Percentiles rank a stretch among this genome's conserved stretches.
Evolutionary conservation across 805 yeast genomes (phyloP).

Genomic region (Hagleromyces aurorensis): DNA sequence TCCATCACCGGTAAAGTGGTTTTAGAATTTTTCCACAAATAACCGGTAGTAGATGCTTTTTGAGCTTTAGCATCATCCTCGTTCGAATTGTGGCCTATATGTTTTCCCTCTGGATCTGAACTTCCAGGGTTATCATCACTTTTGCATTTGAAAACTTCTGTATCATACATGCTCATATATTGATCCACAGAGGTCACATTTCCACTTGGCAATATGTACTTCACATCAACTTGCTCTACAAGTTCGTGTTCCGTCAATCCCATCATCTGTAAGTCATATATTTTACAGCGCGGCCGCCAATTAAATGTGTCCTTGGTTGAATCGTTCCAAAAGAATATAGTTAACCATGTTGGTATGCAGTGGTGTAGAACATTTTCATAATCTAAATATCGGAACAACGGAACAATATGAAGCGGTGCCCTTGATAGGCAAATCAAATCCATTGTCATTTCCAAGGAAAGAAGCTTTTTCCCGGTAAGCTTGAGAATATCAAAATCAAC

Average conservation of each 20-base stretch:
- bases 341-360: constrained; percentile 93
- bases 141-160: constrained; percentile 37
- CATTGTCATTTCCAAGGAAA: constrained; percentile 74
- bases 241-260: constrained; percentile 91
- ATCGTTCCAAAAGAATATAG: constrained; percentile 83
- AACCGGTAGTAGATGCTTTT: constrained; percentile 8
- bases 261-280: constrained; percentile 96
- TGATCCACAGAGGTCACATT: constrained; percentile 39
- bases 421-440: constrained; percentile 84
- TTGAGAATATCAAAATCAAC: constrained; percentile 74
- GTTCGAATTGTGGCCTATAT: constrained; percentile 1
- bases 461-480: constrained; percentile 65
- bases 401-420: constrained; percentile 89
- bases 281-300: constrained; percentile 93
- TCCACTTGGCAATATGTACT: constrained; percentile 38
- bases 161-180: constrained; percentile 65
- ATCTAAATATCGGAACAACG: constrained; percentile 68
- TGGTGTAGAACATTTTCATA: constrained; percentile 44
- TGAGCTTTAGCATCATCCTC: constrained; percentile 4
- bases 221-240: constrained; percentile 53
- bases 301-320: constrained; percentile 36
- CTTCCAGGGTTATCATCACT: background rate
- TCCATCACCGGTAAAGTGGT: constrained; percentile 21
- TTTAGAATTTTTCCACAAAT: constrained; percentile 25
- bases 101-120: background rate